A percentile compares a stretch with the other conserved stretches of the same genome.
Conservation (phyloP, 1,284 basidiomycete genomes). For the Ustilago tritici region DNA sequence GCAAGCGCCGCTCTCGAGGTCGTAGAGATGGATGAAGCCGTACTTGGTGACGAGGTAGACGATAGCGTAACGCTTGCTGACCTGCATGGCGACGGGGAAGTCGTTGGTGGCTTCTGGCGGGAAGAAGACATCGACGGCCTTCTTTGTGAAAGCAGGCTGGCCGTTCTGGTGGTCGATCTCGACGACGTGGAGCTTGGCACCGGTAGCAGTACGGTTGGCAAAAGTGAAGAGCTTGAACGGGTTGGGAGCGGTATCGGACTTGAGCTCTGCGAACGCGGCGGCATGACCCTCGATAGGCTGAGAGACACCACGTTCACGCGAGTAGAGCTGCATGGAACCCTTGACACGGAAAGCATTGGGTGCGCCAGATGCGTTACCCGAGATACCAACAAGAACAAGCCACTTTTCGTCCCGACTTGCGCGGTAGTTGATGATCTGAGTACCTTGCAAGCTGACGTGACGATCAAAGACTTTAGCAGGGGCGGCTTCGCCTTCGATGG, state of each 20-base stretch:
- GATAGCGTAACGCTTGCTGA: slow-evolving; percentile 96
- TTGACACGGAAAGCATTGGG: slow-evolving; percentile 72
- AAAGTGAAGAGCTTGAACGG: slow-evolving; percentile 89
- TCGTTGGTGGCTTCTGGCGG: slow-evolving; percentile 97
- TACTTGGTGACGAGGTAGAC: slow-evolving; percentile 98
- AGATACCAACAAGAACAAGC: slow-evolving; percentile 96
- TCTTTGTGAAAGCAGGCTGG: slow-evolving; percentile 97
- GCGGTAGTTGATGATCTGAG: slow-evolving; percentile 99
- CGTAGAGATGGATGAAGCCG: slow-evolving; percentile 99
- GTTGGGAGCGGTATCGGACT: slow-evolving; percentile 69
- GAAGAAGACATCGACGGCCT: slow-evolving; percentile 99
- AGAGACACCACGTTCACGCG: slow-evolving; percentile 87
- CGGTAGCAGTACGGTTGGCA: slow-evolving; percentile 91
- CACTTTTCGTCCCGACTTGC: slow-evolving; percentile 93
- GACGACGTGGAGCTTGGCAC: slow-evolving; percentile 98
- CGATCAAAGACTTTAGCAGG: slow-evolving; percentile 96
- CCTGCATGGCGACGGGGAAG: slow-evolving; percentile 99
- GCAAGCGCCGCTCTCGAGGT: slow-evolving; percentile 97
- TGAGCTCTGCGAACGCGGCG: slow-evolving; percentile 92
- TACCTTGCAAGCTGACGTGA: slow-evolving; percentile 90
- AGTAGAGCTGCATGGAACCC: slow-evolving; percentile 93
- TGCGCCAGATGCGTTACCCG: slow-evolving; percentile 85
- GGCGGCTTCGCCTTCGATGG: slow-evolving; percentile 78
- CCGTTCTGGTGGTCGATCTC: slow-evolving; percentile 96
- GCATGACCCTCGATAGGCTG: slow-evolving; percentile 99